A percentile compares a stretch with the other conserved stretches of the same genome.
phyloP scores from a whole-genome alignment of 176 grass and related monocot species.

The Cenchrus fungigraminus region DNA sequence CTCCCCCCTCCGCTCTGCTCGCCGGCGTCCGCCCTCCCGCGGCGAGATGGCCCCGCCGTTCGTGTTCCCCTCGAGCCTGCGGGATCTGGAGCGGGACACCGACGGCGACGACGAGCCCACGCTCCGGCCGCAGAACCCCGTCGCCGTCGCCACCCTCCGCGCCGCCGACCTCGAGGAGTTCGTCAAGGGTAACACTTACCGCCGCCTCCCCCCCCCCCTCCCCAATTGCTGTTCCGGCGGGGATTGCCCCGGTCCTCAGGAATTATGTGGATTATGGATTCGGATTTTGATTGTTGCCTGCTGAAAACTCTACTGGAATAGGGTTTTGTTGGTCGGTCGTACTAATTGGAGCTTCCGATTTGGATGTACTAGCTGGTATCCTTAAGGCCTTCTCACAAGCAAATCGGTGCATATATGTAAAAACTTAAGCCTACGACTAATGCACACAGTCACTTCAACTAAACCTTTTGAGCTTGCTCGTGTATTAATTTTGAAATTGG shows the following conservation, averaged over 20 bases:
- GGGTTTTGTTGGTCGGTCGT: neutral
- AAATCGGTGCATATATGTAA: neutral
- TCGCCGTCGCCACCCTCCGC: slow-evolving; percentile 65
- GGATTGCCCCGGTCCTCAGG: neutral
- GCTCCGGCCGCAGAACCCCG: slow-evolving; percentile 61
- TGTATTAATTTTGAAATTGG: neutral
- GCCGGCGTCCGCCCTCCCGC: slow-evolving; percentile 2
- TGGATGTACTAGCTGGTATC: neutral
- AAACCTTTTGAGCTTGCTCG: neutral
- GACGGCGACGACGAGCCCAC: slow-evolving; percentile 47
- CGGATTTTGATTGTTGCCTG: neutral
- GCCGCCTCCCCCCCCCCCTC: neutral
- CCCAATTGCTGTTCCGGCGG: no score
- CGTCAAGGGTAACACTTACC: slow-evolving; percentile 72
- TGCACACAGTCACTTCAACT: neutral
- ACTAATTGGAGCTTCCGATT: neutral
- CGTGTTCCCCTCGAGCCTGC: slow-evolving; percentile 71
- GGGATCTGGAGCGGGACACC: slow-evolving; percentile 65
- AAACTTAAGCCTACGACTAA: neutral
- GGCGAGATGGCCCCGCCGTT: slow-evolving; percentile 73
- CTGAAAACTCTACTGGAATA: neutral
- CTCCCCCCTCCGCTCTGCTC: neutral
- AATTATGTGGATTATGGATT: neutral
- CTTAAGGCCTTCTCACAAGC: neutral
- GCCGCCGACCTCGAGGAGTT: slow-evolving; percentile 86